Conservation (phyloP, 2,329 filamentous ascomycete species). For the Diplodia seriata region DNA sequence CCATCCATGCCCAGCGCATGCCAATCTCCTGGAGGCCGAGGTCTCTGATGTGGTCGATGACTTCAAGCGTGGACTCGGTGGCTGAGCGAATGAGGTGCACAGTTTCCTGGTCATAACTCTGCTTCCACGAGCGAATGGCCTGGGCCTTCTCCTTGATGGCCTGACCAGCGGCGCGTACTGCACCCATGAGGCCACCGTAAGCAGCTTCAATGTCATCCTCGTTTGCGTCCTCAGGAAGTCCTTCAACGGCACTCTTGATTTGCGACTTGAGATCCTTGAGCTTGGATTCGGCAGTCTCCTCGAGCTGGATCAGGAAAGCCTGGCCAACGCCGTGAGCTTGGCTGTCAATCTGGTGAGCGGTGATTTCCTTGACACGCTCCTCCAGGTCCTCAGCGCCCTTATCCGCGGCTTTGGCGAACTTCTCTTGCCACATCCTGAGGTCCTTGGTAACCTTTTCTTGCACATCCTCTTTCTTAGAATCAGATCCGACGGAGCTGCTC, state of each 20-base stretch:
- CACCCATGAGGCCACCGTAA: conserved; percentile 59
- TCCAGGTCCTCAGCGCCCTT: conserved; percentile 77
- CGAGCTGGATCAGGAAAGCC: conserved; percentile 71
- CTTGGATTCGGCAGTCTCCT: conserved; percentile 70
- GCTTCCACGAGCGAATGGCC: conserved; percentile 77
- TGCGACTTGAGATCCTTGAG: conserved; percentile 69
- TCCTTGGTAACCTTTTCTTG: conserved; percentile 75
- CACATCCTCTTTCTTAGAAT: conserved; percentile 48
- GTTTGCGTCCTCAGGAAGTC: conserved; percentile 65
- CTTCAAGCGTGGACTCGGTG: conserved; percentile 80
- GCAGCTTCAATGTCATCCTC: conserved; percentile 60
- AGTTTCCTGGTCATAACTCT: conserved; percentile 73
- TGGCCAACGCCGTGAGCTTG: conserved; percentile 72
- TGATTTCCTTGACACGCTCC: conserved; percentile 71
- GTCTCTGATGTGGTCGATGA: conserved; percentile 81
- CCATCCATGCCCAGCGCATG: conserved; percentile 93
- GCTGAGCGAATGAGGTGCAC: conserved; percentile 72
- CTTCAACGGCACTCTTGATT: conserved; percentile 64
- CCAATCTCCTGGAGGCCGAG: conserved; percentile 89
- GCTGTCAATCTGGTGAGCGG: conserved; percentile 70
- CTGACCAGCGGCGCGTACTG: conserved; percentile 72
- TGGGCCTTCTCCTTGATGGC: conserved; percentile 80
- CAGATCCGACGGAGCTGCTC: conserved; percentile 39
- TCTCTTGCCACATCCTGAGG: conserved; percentile 83
- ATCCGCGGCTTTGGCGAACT: conserved; percentile 84